These are phyloP conservation scores for Sporormia fimetaria DNA, from an alignment of 495 filamentous ascomycete species.

Conservation along the genomic window DNA sequence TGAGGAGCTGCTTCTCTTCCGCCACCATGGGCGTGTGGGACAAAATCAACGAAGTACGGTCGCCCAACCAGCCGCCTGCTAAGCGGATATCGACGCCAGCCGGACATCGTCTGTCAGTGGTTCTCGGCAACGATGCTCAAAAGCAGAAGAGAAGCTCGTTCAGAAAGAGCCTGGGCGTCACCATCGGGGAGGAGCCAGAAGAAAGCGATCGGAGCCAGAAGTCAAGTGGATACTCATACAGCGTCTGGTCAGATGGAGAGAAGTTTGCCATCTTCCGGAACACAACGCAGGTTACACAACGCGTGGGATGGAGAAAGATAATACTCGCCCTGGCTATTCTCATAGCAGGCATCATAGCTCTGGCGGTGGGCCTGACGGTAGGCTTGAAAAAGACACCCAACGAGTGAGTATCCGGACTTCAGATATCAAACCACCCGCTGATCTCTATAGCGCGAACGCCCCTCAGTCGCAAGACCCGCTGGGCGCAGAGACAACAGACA, in stretches of 20 bases:
- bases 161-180: constrained; percentile 8
- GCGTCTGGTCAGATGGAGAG: constrained; percentile 21
- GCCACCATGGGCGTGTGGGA: constrained; percentile 18
- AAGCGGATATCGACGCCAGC: constrained; percentile 28
- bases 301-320: constrained; percentile 29
- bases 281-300: constrained; percentile 22
- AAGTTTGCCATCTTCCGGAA: constrained; percentile 15
- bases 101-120: constrained; percentile 29
- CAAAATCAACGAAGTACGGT: constrained; percentile 1
- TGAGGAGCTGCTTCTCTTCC: too few species aligned
- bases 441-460: too few species aligned
- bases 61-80: constrained; percentile 5
- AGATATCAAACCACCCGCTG: too few species aligned
- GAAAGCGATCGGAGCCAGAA: constrained; percentile 12
- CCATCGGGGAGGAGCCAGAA: constrained; percentile 13
- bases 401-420: too few species aligned
- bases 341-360: constrained; percentile 11
- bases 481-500: constrained; percentile 1
- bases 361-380: constrained; percentile 19
- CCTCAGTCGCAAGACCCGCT: background rate
- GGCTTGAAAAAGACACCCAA: constrained; percentile 19
- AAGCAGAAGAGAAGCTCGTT: constrained; percentile 10
- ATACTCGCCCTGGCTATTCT: constrained; percentile 12
- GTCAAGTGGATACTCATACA: constrained; percentile 14
- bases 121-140: constrained; percentile 18